Evolutionary conservation across 2,329 filamentous ascomycete genomes (phyloP).

Genomic region (Fusarium pilosicola): DNA sequence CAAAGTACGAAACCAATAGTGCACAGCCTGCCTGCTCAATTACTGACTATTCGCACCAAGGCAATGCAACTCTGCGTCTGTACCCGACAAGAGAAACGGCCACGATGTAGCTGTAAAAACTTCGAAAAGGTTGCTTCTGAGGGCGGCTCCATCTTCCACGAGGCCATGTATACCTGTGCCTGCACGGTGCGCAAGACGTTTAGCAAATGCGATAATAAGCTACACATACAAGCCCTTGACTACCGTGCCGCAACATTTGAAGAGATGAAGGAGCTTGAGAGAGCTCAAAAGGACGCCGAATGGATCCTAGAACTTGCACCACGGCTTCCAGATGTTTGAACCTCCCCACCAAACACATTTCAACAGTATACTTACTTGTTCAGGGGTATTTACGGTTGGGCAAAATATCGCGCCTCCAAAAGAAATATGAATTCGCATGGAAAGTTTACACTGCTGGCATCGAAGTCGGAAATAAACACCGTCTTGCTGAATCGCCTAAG

Average conservation of each 20-base stretch:
- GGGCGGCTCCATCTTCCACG: slow-evolving; percentile 53
- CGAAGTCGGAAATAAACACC: slow-evolving; percentile 45
- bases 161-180: slow-evolving; percentile 54
- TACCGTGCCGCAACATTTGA: slow-evolving; percentile 55
- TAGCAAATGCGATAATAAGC: slow-evolving; percentile 51
- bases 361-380: slow-evolving; percentile 8
- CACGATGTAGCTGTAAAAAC: slow-evolving; percentile 54
- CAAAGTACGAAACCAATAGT: slow-evolving; percentile 37
- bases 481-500: slow-evolving; percentile 45
- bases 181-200: slow-evolving; percentile 52
- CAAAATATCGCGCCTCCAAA: slow-evolving; percentile 52
- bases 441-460: slow-evolving; percentile 53
- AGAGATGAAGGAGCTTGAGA: slow-evolving; percentile 50
- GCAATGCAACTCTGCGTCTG: slow-evolving; percentile 52
- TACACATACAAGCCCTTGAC: slow-evolving; percentile 55
- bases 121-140: slow-evolving; percentile 49
- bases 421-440: slow-evolving; percentile 53
- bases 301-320: slow-evolving; percentile 57
- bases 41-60: slow-evolving; percentile 41
- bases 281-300: slow-evolving; percentile 53
- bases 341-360: neutral
- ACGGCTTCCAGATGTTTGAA: slow-evolving; percentile 51
- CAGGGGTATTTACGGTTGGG: slow-evolving; percentile 57
- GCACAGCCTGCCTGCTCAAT: neutral
- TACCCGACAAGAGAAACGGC: slow-evolving; percentile 47